Base-by-base conservation (phyloP, 1,139 yeast species). In the Candida sojae region DNA sequence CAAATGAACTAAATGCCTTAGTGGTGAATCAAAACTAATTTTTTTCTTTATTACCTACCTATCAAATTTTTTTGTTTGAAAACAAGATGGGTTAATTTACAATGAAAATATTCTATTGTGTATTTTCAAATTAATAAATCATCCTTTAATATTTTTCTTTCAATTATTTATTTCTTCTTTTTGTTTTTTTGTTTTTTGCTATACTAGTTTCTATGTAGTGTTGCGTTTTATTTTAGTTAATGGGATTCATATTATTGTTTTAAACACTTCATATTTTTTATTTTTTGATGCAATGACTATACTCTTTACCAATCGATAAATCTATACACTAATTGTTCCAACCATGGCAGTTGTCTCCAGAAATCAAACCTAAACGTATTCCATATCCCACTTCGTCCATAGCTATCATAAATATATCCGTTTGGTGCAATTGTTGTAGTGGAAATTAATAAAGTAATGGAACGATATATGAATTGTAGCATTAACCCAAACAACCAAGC, bases 1-100 rank as follows among this genome's bases (percentile, higher is more conserved):
- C 90, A 95, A 76, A 89, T 88, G 96, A 88, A 87, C 91, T 88
- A 86, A 78, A 70, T 50, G 48, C 42, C 39, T 42, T 49, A 35
- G 34, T 21, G 23, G 25, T 4, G 12, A 10, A 13, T 26, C n/a
- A 6, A 36, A n/a, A 38, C 41, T 25, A 21, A 42, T 30, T 12
- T n/a, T 40, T 13, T 43, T 31, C 23, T 25, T 17, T 17, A 17
- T 17, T 17, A 17, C 21, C 21, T 2, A 17, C 21, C 21, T 17
- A 17, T 17, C 21, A 17, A 33, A 38, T 28, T 26, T n/a, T 42
- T 30, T 42, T 12, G 42, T 45, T 42, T 47, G 39, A 12, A 25
- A 13, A 38, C 8, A 37, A 45, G 46, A 31, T 34, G 53, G 49
- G 44, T 48, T 13, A 28, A 28, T 21, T 29, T 26, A 26, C 10